Base-by-base conservation (phyloP, 345 rosid species). In the Rhodamnia argentea region DNA sequence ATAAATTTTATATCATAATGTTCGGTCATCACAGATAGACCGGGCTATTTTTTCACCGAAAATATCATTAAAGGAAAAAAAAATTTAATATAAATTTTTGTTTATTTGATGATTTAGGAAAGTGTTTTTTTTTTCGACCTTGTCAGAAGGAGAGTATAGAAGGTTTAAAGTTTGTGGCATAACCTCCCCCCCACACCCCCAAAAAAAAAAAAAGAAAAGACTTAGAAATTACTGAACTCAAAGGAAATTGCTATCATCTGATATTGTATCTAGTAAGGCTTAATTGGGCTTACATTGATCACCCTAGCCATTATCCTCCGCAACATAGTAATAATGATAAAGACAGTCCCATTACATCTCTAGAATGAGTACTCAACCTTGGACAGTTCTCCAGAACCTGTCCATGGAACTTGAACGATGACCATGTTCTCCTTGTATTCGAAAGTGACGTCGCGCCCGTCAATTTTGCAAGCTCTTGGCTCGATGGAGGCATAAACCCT, bases 381-480 rank as follows among this genome's bases (percentile, higher is more conserved):
- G 52, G 88, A 42, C 78, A 94, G 55, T 26, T 52, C 92, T 57
- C 92, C 91, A 52, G 93, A 83, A 32, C 82, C 87, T 55, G 95
- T 85, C 97, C 98, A 95, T 24, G 98, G 92, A 44, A 95, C 96
- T 85, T 94, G 93, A 84, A 92, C 89, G 23, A 86, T 76, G 42
- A 90, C 93, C 94, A 95, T 94, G 40, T 40, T n/a, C 7, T 76
- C 93, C 56, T 90, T 96, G 58, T 92, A 97, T 52, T 87, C 92
- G 87, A 94, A 96, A 3, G 16, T 92, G 74, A 90, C 94, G 40
- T 90, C 93, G 85, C 85, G 54, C 27, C 98, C 97, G 84, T 94
- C 91, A 83, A 97, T 85, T 82, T 82, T 91, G 92, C 99, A 96
- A 84, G 58, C 57, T 82, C 50, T 91, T 3, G 99, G 99, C 52